Percentiles rank a stretch among this genome's conserved stretches.
phyloP scores from a whole-genome alignment of 2,329 filamentous ascomycete species.

The Metarhizium anisopliae region DNA sequence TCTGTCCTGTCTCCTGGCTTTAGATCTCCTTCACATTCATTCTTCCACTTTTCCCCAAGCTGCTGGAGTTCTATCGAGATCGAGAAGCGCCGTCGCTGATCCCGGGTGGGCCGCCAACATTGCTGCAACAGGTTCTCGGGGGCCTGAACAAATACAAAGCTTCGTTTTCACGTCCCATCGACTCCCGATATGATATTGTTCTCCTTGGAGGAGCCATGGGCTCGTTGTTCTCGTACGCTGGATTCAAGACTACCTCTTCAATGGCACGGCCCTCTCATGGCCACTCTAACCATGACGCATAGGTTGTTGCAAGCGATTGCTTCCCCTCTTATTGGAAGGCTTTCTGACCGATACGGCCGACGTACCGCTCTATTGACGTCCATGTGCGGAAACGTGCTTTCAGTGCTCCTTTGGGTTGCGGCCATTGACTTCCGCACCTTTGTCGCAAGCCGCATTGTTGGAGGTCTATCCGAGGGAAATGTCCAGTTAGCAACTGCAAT shows the following conservation, averaged over 20 bases:
- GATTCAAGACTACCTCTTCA: not conserved
- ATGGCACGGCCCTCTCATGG: not conserved
- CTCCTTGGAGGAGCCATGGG: constrained; percentile 88
- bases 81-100: constrained; percentile 54
- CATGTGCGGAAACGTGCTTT: constrained; percentile 89
- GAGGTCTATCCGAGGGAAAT: constrained; percentile 91
- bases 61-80: constrained; percentile 92
- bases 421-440: constrained; percentile 95
- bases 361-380: constrained; percentile 79
- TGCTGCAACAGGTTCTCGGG: constrained; percentile 70
- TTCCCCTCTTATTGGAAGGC: constrained; percentile 78
- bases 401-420: constrained; percentile 87
- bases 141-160: constrained; percentile 94
- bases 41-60: constrained; percentile 86
- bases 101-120: constrained; percentile 43
- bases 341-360: constrained; percentile 84
- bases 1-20: not conserved
- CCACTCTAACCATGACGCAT: not conserved
- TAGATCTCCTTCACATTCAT: constrained; percentile 99
- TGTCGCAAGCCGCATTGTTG: constrained; percentile 83
- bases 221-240: constrained; percentile 67
- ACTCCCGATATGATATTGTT: constrained; percentile 94
- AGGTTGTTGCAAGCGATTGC: constrained; percentile 86
- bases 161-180: constrained; percentile 83
- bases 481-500: constrained; percentile 94